Conservation (phyloP, 768 basidiomycete genomes). For the Auriscalpium orientale region DNA sequence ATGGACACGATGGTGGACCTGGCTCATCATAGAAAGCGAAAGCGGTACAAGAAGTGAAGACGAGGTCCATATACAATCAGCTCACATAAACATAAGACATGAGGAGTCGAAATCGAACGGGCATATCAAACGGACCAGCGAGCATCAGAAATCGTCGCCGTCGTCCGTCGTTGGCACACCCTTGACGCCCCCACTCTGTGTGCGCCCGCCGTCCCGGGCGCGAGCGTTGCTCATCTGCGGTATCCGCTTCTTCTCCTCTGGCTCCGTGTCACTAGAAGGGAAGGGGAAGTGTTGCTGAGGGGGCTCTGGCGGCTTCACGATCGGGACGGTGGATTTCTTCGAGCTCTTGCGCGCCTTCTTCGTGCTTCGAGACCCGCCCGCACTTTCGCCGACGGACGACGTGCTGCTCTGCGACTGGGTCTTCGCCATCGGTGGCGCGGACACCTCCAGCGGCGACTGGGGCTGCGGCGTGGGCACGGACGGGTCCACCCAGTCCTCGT, state of each 20-base stretch:
- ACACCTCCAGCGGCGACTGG: conserved; percentile 1
- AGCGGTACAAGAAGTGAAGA: not conserved
- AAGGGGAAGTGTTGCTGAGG: conserved; percentile 14
- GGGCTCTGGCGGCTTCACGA: conserved; percentile 31
- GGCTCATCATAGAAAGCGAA: not conserved
- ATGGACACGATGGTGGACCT: not conserved
- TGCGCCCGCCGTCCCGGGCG: conserved; percentile 73
- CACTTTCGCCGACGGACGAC: not conserved
- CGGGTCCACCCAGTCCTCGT: conserved; percentile 63
- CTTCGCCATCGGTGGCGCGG: conserved; percentile 10
- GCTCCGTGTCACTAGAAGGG: conserved; percentile 13
- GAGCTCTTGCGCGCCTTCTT: conserved; percentile 35
- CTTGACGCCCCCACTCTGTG: conserved; percentile 81
- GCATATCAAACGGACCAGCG: not conserved
- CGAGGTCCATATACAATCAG: not conserved
- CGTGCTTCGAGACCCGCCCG: conserved; percentile 19
- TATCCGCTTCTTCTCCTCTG: conserved; percentile 18
- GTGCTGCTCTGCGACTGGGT: conserved; percentile 17
- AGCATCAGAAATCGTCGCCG: conserved; percentile 21
- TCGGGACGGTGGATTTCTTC: conserved; percentile 30
- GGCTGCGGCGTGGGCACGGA: conserved; percentile 24
- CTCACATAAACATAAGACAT: not conserved
- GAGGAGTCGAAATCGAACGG: not conserved
- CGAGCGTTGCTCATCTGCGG: conserved; percentile 66
- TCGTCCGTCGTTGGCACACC: conserved; percentile 49